Conservation (phyloP, 768 basidiomycete species). For the Tricholoma flavovirens region DNA sequence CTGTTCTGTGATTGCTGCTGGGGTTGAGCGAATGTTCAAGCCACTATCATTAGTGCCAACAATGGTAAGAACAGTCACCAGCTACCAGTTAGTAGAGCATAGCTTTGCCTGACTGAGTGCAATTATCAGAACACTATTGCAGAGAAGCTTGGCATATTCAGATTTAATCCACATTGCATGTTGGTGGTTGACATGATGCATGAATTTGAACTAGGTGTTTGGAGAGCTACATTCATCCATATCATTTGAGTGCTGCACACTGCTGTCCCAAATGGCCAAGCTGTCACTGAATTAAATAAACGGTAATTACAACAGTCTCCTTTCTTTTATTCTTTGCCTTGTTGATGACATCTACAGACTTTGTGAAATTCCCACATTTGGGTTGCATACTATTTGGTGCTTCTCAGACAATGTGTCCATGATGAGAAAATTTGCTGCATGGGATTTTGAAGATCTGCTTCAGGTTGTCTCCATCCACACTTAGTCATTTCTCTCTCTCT, state of each 20-base stretch:
- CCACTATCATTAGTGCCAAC: neutral
- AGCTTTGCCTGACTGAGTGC: neutral
- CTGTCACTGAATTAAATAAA: slow-evolving; percentile 2
- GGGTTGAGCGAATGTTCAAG: neutral
- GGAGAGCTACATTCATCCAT: too few relatives aligned
- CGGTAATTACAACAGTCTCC: slow-evolving; percentile 3
- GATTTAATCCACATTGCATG: slow-evolving; percentile 9
- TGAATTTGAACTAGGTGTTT: too few relatives aligned
- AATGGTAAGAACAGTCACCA: neutral
- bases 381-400: slow-evolving; percentile 16
- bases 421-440: slow-evolving; percentile 17
- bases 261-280: neutral
- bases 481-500: neutral
- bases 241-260: slow-evolving; percentile 21
- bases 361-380: slow-evolving; percentile 26
- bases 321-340: neutral
- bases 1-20: neutral
- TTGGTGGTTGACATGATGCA: slow-evolving; percentile 27
- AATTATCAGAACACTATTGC: slow-evolving; percentile 32
- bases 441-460: slow-evolving; percentile 24
- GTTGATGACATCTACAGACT: slow-evolving; percentile 17
- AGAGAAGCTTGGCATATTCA: slow-evolving; percentile 8
- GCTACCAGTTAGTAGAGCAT: neutral
- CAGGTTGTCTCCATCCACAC: slow-evolving; percentile 14
- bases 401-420: slow-evolving; percentile 19